A percentile compares a stretch with the other conserved stretches of the same genome.
Evolutionary conservation across 345 rosid genomes (phyloP).

Genomic region (Sonneratia caseolaris): DNA sequence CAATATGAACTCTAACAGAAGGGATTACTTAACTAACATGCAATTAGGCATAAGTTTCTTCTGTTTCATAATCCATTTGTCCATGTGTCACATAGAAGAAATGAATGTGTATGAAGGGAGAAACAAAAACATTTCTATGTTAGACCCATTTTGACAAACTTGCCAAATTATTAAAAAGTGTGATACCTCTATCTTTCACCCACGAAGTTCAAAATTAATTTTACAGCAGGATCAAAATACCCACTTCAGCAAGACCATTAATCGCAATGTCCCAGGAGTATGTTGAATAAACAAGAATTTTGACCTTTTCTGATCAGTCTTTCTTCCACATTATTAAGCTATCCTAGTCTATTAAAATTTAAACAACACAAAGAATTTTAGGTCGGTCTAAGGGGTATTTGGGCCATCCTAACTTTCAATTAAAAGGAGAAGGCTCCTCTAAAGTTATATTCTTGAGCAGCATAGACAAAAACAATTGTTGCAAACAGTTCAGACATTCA

Average conservation of each 20-base stretch:
- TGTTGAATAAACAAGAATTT: too few relatives aligned
- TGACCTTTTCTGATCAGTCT: neutral
- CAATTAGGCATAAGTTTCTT: conserved; percentile 3
- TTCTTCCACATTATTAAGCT: neutral
- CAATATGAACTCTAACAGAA: conserved; percentile 26
- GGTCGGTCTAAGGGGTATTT: neutral
- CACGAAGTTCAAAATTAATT: neutral
- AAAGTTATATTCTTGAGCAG: neutral
- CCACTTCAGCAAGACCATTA: neutral
- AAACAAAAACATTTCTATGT: neutral
- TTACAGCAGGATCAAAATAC: neutral
- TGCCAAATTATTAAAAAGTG: neutral
- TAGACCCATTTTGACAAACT: neutral
- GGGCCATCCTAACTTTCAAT: neutral
- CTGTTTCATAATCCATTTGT: neutral
- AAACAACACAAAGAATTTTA: neutral
- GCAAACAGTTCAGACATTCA: neutral
- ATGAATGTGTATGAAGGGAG: neutral
- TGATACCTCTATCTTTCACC: neutral
- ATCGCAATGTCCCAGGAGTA: too few relatives aligned
- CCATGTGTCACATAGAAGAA: neutral
- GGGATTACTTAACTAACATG: neutral
- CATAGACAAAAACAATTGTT: neutral
- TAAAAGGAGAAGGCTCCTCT: neutral
- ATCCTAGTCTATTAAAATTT: neutral